These are phyloP conservation scores for Forsythia viridissima DNA, from an alignment of 257 asterid species.

Conservation along the genomic window DNA sequence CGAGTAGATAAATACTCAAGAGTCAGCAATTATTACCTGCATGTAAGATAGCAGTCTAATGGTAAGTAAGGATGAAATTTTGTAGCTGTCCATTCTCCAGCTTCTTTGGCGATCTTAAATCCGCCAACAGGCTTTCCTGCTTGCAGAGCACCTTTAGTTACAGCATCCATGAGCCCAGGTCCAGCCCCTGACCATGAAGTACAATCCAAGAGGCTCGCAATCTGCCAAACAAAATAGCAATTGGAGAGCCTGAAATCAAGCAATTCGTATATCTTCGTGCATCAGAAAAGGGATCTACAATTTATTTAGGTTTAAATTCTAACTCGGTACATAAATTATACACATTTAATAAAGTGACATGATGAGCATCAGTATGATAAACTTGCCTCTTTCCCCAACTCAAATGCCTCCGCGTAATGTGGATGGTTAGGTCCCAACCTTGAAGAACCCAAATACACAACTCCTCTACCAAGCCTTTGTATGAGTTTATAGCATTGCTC, in stretches of 20 bases:
- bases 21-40: conserved; percentile 54
- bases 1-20: neutral
- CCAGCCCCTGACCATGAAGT: conserved; percentile 96
- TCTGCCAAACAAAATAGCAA: conserved; percentile 42
- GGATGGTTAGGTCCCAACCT: conserved; percentile 78
- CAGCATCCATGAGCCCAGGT: conserved; percentile 94
- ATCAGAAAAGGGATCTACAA: neutral
- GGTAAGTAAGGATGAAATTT: conserved; percentile 79
- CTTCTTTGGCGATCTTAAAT: conserved; percentile 86
- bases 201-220: conserved; percentile 70
- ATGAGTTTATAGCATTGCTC: conserved; percentile 79
- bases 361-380: neutral
- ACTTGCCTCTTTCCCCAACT: conserved; percentile 67
- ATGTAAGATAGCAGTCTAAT: conserved; percentile 62
- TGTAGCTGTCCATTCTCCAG: conserved; percentile 87
- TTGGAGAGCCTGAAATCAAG: conserved; percentile 18
- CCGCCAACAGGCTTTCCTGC: conserved; percentile 92
- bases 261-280: neutral
- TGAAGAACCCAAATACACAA: conserved; percentile 85
- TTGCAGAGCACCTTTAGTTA: conserved; percentile 77
- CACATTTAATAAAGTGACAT: neutral
- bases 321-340: neutral
- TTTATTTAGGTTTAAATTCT: no score
- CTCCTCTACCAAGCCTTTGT: conserved; percentile 81
- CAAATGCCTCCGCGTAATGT: conserved; percentile 56